These are phyloP conservation scores for Aspergillus calidoustus DNA, from an alignment of 2,329 filamentous ascomycete species.

Conservation along the genomic window DNA sequence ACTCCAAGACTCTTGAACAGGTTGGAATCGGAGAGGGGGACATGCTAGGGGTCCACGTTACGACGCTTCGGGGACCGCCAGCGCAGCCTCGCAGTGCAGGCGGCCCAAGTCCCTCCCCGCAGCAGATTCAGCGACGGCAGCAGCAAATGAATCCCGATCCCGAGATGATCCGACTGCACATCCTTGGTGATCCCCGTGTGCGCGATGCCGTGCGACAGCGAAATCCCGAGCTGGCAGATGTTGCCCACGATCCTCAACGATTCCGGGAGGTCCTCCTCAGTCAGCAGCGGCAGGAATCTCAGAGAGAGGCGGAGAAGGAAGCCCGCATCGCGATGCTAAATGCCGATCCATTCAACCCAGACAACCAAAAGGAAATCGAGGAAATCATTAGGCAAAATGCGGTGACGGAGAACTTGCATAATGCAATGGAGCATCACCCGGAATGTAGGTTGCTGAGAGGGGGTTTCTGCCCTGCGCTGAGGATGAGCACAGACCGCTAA, in stretches of 20 bases:
- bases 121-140: slow-evolving; percentile 34
- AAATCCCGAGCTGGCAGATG: slow-evolving; percentile 76
- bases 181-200: slow-evolving; percentile 77
- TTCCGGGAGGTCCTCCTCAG: slow-evolving; percentile 75
- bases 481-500: slow-evolving; percentile 11
- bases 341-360: slow-evolving; percentile 90
- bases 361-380: slow-evolving; percentile 89
- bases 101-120: slow-evolving; percentile 35
- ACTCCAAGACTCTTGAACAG: slow-evolving; percentile 79
- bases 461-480: background rate
- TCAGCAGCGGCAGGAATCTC: slow-evolving; percentile 71
- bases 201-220: slow-evolving; percentile 72
- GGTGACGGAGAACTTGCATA: slow-evolving; percentile 93
- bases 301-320: slow-evolving; percentile 76
- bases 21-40: slow-evolving; percentile 84
- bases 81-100: slow-evolving; percentile 36
- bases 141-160: slow-evolving; percentile 60
- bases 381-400: slow-evolving; percentile 96
- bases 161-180: slow-evolving; percentile 80
- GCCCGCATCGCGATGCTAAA: slow-evolving; percentile 85
- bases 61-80: slow-evolving; percentile 35
- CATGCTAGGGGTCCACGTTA: slow-evolving; percentile 85
- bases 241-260: slow-evolving; percentile 73
- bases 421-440: slow-evolving; percentile 95
- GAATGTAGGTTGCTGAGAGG: slow-evolving; percentile 68